Base-by-base conservation (phyloP, 306 rosid species). In the Mucuna pruriens region DNA sequence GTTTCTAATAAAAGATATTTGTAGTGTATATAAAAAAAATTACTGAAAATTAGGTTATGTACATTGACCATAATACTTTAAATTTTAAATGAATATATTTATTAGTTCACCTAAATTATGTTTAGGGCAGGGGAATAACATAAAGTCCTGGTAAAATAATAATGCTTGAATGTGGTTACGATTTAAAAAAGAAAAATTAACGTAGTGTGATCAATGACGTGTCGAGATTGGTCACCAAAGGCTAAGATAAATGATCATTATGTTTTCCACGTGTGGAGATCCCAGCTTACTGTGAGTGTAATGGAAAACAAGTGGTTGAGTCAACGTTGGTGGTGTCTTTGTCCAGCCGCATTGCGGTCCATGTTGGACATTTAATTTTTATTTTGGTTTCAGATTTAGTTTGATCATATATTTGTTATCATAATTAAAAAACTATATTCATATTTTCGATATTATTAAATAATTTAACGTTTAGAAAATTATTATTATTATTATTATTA, bases 241-340 rank as follows among this genome's bases (percentile, higher is more conserved):
- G 15, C 15, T 8, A 70, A 26, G 12, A 70, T 44, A 7, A 7
- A n/a, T n/a, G 38, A 46, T 23, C 4, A 71, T 45, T 26, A 15
- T 71, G 75, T 46, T n/a, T 70, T 71, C 42, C 44, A 71, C 61
- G 76, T 46, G 76, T 46, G 44, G 42, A 7, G 44, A 48, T 45
- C 76, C 22, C 10, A 45, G n/a, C 22, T 61, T 3, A 29, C 34
- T 7, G 61, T 29, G 13, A 25, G 10, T 25, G 42, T 36, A 71
- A n/a, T 71, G 60, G 39, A 71, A 67, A 67, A 34, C 19, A 19
- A 67, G 73, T 67, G 73, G 73, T 5, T 20, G 20, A 39, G 73
- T 67, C 52, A 40, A 40, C 19, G 34, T 67, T 39, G 52, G 73
- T 20, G 73, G 52, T 67, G 52, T 40, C 52, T 0, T 10, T 39